Evolutionary conservation across 2,329 filamentous ascomycete species (phyloP).

Genomic region (Pseudogymnoascus sp.): DNA sequence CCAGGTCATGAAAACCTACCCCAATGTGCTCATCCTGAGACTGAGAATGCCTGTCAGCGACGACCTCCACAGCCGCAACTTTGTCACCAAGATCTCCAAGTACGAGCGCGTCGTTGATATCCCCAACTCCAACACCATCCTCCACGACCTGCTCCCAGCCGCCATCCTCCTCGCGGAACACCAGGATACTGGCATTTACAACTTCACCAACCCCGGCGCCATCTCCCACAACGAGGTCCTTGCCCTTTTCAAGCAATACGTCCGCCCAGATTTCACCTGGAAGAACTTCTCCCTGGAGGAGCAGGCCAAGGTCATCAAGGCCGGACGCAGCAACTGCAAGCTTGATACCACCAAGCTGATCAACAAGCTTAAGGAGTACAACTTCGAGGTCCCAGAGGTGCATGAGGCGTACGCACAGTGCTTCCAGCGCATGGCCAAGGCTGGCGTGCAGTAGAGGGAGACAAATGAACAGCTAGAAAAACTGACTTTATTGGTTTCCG

Average conservation of each 20-base stretch:
- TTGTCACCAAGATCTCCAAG: conserved; percentile 59
- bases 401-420: conserved; percentile 52
- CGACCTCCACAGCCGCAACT: conserved; percentile 57
- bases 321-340: conserved; percentile 57
- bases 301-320: conserved; percentile 59
- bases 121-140: conserved; percentile 59
- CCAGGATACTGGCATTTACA: conserved; percentile 55
- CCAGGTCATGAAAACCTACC: conserved; percentile 53
- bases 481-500: conserved; percentile 1
- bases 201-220: conserved; percentile 62
- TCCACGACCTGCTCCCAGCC: conserved; percentile 54
- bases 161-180: conserved; percentile 52
- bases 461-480: conserved; percentile 1
- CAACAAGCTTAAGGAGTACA: conserved; percentile 50
- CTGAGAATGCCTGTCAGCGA: conserved; percentile 63
- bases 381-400: conserved; percentile 50
- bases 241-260: conserved; percentile 51
- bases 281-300: conserved; percentile 59
- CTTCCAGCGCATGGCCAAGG: conserved; percentile 55
- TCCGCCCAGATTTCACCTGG: conserved; percentile 52
- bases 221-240: conserved; percentile 66
- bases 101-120: conserved; percentile 60
- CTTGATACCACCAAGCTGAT: conserved; percentile 54
- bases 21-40: conserved; percentile 53
- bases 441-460: conserved; percentile 38